Evolutionary conservation across 2,329 filamentous ascomycete species (phyloP).

Genomic region (Phoma sp.): DNA sequence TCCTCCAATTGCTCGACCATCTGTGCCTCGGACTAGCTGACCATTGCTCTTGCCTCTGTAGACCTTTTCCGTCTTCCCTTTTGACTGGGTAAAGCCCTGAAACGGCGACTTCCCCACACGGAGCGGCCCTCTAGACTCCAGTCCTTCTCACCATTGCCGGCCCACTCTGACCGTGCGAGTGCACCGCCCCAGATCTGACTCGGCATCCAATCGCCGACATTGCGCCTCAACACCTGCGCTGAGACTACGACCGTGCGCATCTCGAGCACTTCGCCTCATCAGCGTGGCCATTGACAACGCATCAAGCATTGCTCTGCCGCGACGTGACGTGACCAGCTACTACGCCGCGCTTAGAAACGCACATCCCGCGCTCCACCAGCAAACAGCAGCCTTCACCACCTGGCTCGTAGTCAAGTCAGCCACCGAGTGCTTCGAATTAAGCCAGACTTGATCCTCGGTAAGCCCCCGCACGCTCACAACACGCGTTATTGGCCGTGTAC

Average conservation of each 20-base stretch:
- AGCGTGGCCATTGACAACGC: conserved; percentile 53
- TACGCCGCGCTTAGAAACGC: conserved; percentile 40
- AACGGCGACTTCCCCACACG: conserved; percentile 46
- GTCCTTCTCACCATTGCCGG: conserved; percentile 24
- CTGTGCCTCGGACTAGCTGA: conserved; percentile 43
- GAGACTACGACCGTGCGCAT: conserved; percentile 41
- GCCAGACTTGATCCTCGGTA: conserved; percentile 30
- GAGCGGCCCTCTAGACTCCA: conserved; percentile 43
- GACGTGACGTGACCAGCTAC: conserved; percentile 48
- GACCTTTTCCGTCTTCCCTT: conserved; percentile 36
- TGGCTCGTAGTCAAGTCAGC: conserved; percentile 24
- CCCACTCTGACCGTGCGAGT: conserved; percentile 25
- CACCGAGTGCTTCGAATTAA: conserved; percentile 24
- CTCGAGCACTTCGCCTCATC: conserved; percentile 44
- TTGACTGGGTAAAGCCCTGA: conserved; percentile 43
- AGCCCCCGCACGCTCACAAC: conserved; percentile 26
- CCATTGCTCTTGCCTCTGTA: conserved; percentile 42
- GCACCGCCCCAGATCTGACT: conserved; percentile 43
- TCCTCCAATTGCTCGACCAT: conserved; percentile 47
- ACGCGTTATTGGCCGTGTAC: conserved; percentile 37
- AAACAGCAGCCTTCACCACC: conserved; percentile 40
- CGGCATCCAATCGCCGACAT: conserved; percentile 32
- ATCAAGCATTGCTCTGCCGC: conserved; percentile 49
- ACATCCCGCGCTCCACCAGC: conserved; percentile 39
- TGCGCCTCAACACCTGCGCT: conserved; percentile 41